Percentiles rank a stretch among this genome's conserved stretches.
Conservation (phyloP, 805 yeast genomes). For the Cyberlindnera xishuangbannaensis region DNA sequence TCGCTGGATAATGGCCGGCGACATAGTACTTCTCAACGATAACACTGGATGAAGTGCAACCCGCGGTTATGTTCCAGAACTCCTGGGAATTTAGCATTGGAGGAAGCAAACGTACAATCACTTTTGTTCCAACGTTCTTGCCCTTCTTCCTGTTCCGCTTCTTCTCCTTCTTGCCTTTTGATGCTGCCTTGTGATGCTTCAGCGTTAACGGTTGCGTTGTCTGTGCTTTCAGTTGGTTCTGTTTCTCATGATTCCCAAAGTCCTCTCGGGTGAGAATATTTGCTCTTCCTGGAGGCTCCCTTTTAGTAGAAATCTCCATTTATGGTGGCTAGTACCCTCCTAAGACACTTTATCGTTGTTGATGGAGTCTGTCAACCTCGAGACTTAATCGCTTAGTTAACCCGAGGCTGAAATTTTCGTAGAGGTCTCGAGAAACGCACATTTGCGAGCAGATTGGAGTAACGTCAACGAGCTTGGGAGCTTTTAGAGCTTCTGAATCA, state of each 20-base stretch:
- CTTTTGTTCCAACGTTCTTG: conserved; percentile 13
- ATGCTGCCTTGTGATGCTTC: not conserved
- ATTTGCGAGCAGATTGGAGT: too few species aligned
- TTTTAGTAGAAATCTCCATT: conserved; percentile 12
- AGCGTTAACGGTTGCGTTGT: too few species aligned
- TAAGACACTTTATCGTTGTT: not conserved
- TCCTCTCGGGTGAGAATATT: conserved; percentile 8
- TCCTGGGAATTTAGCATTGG: conserved; percentile 29
- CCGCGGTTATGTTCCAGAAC: conserved; percentile 24
- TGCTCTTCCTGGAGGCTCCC: conserved; percentile 6
- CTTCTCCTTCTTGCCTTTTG: conserved; percentile 1
- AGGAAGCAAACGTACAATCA: conserved; percentile 39
- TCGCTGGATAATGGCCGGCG: conserved; percentile 33
- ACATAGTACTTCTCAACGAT: conserved; percentile 31
- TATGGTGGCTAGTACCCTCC: not conserved
- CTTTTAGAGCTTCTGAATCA: too few species aligned
- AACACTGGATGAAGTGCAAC: conserved; percentile 9
- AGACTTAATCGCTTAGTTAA: too few species aligned
- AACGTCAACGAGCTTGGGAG: too few species aligned
- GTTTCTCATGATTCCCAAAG: conserved; percentile 5
- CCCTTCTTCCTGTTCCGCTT: conserved; percentile 1
- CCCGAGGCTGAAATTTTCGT: too few species aligned
- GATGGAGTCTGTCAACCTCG: not conserved
- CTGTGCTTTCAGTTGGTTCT: too few species aligned
- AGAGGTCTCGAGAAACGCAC: too few species aligned